These are phyloP conservation scores for Neofusicoccum sp. DNA, from an alignment of 2,329 filamentous ascomycete genomes.

Conservation along the genomic window DNA sequence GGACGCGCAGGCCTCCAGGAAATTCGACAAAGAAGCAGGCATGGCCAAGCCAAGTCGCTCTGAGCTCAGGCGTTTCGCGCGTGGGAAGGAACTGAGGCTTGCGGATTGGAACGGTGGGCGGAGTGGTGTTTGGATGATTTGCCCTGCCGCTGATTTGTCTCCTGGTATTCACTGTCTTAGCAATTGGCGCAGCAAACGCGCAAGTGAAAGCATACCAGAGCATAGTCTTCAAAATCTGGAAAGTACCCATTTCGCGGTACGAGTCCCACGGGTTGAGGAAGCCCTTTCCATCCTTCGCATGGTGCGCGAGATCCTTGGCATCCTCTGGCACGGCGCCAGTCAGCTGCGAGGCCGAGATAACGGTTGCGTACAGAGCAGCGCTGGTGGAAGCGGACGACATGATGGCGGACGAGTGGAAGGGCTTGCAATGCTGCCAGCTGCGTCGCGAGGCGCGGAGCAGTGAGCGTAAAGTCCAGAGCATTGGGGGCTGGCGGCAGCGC, in stretches of 20 bases:
- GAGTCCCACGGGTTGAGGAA: constrained; percentile 60
- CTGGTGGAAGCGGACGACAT: constrained; percentile 31
- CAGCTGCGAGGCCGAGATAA: constrained; percentile 38
- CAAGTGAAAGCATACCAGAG: constrained; percentile 32
- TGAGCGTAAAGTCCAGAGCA: constrained; percentile 8
- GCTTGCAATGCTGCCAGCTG: neutral
- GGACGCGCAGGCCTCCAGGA: constrained; percentile 76
- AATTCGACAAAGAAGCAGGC: constrained; percentile 94
- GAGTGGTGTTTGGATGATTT: constrained; percentile 61
- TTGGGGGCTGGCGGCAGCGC: constrained; percentile 34
- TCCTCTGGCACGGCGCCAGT: constrained; percentile 45
- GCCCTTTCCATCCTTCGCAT: constrained; percentile 52
- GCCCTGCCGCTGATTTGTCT: constrained; percentile 50
- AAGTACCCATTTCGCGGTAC: constrained; percentile 41
- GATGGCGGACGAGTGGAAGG: constrained; percentile 20
- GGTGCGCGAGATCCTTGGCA: constrained; percentile 48
- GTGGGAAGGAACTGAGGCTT: constrained; percentile 65
- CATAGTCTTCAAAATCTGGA: constrained; percentile 38
- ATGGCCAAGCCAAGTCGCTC: constrained; percentile 93
- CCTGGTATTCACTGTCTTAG: constrained; percentile 27
- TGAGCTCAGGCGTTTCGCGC: constrained; percentile 60
- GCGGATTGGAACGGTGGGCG: constrained; percentile 64
- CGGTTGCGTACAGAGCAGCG: constrained; percentile 40
- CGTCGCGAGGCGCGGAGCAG: constrained; percentile 2
- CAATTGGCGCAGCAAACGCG: neutral